phyloP scores from a whole-genome alignment of 352 stramenopile genomes.

The Phytophthora colocasiae region DNA sequence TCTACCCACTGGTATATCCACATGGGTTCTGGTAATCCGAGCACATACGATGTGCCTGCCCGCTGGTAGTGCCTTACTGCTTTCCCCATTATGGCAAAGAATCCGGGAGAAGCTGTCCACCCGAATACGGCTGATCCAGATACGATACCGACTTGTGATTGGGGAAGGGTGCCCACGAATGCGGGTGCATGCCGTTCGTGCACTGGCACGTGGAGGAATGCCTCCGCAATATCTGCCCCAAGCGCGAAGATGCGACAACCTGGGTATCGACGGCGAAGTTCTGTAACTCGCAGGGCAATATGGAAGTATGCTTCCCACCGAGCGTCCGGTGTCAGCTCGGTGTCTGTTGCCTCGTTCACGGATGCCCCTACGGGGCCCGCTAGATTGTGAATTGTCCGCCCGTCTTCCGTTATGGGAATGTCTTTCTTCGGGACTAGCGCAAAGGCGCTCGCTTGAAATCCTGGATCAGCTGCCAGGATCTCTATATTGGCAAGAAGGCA shows the following conservation, averaged over 20 bases:
- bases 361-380: slow-evolving; percentile 1
- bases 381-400: slow-evolving; percentile 21
- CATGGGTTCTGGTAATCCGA: too few relatives aligned
- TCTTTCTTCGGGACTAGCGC: slow-evolving; percentile 16
- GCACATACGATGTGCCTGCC: not conserved
- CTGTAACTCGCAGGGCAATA: not conserved
- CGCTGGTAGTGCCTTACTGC: not conserved
- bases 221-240: slow-evolving; percentile 2
- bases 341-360: not conserved
- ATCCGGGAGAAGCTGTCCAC: not conserved
- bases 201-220: not conserved
- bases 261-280: not conserved
- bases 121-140: not conserved
- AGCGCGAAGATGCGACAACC: not conserved
- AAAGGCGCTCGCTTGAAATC: slow-evolving; percentile 17
- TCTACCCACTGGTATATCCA: too few relatives aligned
- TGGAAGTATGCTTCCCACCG: not conserved
- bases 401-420: slow-evolving; percentile 1
- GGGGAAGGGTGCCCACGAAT: not conserved
- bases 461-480: not conserved
- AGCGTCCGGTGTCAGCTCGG: not conserved
- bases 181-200: not conserved
- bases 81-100: not conserved
- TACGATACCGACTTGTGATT: not conserved
- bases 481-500: not conserved